A percentile compares a stretch with the other conserved stretches of the same genome.
Conservation (phyloP, 805 yeast genomes). For the Wickerhamomyces queroliae region DNA sequence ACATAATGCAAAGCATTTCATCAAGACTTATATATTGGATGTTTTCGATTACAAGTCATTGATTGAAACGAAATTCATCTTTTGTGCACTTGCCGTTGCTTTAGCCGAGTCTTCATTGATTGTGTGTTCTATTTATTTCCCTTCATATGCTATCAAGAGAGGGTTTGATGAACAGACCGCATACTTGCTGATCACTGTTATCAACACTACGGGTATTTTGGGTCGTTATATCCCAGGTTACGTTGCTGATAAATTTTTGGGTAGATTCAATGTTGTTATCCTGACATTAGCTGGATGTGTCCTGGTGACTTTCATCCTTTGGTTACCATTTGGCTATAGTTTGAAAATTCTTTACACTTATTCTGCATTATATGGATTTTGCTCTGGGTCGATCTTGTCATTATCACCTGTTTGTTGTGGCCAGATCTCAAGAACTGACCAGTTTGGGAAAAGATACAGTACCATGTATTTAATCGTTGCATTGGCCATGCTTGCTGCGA, state of each 20-base stretch:
- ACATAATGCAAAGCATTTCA: not conserved
- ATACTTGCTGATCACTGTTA: constrained; percentile 39
- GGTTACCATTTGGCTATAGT: constrained; percentile 33
- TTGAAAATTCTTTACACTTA: constrained; percentile 33
- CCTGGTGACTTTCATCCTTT: constrained; percentile 28
- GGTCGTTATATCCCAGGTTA: constrained; percentile 39
- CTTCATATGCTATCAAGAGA: constrained; percentile 44
- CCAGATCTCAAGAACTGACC: constrained; percentile 45
- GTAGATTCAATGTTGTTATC: constrained; percentile 46
- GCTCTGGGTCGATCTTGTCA: constrained; percentile 46
- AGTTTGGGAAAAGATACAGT: constrained; percentile 46
- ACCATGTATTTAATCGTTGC: constrained; percentile 52
- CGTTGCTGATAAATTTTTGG: constrained; percentile 36
- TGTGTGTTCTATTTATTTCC: constrained; percentile 40
- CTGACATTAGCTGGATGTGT: constrained; percentile 27
- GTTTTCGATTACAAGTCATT: constrained; percentile 31
- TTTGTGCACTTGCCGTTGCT: constrained; percentile 36
- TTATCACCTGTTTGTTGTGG: constrained; percentile 52
- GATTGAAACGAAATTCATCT: constrained; percentile 37
- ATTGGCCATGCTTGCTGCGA: constrained; percentile 36
- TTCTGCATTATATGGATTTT: constrained; percentile 41
- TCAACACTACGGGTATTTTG: constrained; percentile 39
- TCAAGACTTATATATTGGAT: constrained; percentile 12
- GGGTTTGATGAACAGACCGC: constrained; percentile 40
- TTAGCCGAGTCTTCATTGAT: constrained; percentile 26